Evolutionary conservation across 768 basidiomycete genomes (phyloP), one percentile per base, ranked within the genome.

Genomic region (Termitomyces sp.): DNA sequence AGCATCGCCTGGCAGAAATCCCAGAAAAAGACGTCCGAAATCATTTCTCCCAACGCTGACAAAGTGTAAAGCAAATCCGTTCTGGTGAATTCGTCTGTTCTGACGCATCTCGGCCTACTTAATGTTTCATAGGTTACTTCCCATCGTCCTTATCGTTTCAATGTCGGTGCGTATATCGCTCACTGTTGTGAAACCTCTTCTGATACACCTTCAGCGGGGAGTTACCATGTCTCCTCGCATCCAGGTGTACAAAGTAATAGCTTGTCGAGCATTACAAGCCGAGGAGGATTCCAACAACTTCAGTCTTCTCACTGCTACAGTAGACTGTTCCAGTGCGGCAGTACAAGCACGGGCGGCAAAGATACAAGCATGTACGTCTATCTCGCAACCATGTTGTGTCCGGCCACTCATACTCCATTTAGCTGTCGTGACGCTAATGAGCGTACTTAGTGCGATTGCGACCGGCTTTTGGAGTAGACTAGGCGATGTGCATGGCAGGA

Each of bases 391-490:
- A 12, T 5, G 30, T 55, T 0, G 50, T n/a, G 47, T 18, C 55
- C 46, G 59, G 1, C 54, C 23, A 60, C 50, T 33, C n/a, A 57
- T 49, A 55, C 36, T 44, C 28, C 12, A 36, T 54, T 20, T 20
- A 82, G 81, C 84, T 52, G 84, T 95, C 71, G 86, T 87, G 2
- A 85, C 89, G 12, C 80, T 80, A 9, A 89, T 90, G 85, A 93
- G 91, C 54, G 68, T 83, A 7, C 77, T 97, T 43, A 89, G 90
- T 54, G 91, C 91, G 1, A 74, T 92, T 50, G 91, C 89, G 4
- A 92, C 92, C 0, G 91, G 89, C 0, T 90, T 87, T 75, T 97
- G 94, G 94, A 91, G 91, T 54, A 81, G 85, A 51, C 82, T 86
- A 44, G 87, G 90, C 10, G 93, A 95, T 69, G 72, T 78, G 9